These are phyloP conservation scores for Trametes versicolor DNA, from an alignment of 1,284 basidiomycete genomes.

Conservation along the genomic window DNA sequence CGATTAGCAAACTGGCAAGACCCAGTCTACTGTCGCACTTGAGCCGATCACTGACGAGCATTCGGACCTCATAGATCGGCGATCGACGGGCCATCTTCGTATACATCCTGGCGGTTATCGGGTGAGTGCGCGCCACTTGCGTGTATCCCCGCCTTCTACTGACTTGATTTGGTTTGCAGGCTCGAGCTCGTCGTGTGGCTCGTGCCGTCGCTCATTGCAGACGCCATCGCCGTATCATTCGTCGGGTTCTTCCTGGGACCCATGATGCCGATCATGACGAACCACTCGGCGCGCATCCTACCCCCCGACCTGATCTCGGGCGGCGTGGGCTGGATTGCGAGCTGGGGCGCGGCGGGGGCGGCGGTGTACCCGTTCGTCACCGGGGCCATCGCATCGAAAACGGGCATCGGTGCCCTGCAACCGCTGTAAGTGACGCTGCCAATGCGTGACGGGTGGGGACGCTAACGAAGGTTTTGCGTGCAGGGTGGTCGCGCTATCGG, in stretches of 20 bases:
- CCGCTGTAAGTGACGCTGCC: slow-evolving; percentile 57
- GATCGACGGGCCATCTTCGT: slow-evolving; percentile 52
- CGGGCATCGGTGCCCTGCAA: slow-evolving; percentile 61
- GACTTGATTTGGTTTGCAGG: slow-evolving; percentile 36
- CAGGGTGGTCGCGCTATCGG: slow-evolving; percentile 59
- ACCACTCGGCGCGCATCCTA: slow-evolving; percentile 56
- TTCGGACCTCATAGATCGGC: slow-evolving; percentile 46
- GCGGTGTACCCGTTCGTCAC: slow-evolving; percentile 66
- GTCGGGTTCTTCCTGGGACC: slow-evolving; percentile 63
- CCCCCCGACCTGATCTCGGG: slow-evolving; percentile 62
- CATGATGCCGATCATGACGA: slow-evolving; percentile 65
- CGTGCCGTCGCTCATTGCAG: slow-evolving; percentile 61
- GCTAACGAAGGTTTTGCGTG: not conserved
- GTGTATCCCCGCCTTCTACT: not conserved
- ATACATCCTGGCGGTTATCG: slow-evolving; percentile 48
- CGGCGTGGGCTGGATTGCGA: slow-evolving; percentile 65
- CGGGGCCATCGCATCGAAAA: slow-evolving; percentile 59
- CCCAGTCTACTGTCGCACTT: not conserved
- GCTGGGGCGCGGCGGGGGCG: slow-evolving; percentile 63
- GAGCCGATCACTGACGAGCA: not conserved
- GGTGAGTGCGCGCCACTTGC: slow-evolving; percentile 33
- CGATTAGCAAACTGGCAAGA: slow-evolving; percentile 56
- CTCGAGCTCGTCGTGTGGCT: slow-evolving; percentile 67
- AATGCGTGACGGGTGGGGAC: no score
- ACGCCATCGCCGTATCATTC: slow-evolving; percentile 61